Conservation (phyloP, 129 eudicot genomes). For the Pseudognaphalium luteoalbum region DNA sequence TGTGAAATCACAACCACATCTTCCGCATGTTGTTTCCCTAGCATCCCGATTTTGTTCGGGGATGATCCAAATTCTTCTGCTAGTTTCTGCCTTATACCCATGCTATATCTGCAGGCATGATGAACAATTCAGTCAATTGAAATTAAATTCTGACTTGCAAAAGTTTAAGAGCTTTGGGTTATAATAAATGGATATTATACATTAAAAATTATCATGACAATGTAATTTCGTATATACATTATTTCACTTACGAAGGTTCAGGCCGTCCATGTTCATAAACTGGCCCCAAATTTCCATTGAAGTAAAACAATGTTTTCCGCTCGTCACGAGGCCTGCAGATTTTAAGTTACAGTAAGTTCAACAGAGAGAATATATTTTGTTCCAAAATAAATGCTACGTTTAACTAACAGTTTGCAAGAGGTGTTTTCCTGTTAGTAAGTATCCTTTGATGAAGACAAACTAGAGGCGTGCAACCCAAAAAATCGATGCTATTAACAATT, state of each 20-base stretch:
- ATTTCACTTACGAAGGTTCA: slow-evolving; percentile 71
- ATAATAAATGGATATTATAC: not conserved
- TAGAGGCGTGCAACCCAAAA: not conserved
- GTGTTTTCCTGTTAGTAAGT: not conserved
- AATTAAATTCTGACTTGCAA: too few relatives aligned
- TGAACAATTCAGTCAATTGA: not conserved
- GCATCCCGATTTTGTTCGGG: slow-evolving; percentile 77
- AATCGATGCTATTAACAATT: not conserved
- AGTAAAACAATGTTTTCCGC: slow-evolving; percentile 76
- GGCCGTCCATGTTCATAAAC: slow-evolving; percentile 89
- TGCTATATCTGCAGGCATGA: slow-evolving; percentile 71
- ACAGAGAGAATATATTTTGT: not conserved
- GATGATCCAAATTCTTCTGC: slow-evolving; percentile 90
- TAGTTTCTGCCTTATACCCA: slow-evolving; percentile 93
- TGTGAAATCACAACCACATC: slow-evolving; percentile 78
- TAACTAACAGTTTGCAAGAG: not conserved
- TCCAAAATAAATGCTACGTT: not conserved
- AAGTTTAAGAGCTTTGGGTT: not conserved
- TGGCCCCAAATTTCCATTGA: slow-evolving; percentile 94
- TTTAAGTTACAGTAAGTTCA: not conserved
- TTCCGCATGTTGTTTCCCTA: slow-evolving; percentile 79
- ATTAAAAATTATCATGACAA: not conserved
- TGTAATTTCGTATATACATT: not conserved
- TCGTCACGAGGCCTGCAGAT: slow-evolving; percentile 67
- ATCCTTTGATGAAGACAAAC: too few relatives aligned